Conservation (phyloP, 2,329 filamentous ascomycete species). For the Cytospora mali region DNA sequence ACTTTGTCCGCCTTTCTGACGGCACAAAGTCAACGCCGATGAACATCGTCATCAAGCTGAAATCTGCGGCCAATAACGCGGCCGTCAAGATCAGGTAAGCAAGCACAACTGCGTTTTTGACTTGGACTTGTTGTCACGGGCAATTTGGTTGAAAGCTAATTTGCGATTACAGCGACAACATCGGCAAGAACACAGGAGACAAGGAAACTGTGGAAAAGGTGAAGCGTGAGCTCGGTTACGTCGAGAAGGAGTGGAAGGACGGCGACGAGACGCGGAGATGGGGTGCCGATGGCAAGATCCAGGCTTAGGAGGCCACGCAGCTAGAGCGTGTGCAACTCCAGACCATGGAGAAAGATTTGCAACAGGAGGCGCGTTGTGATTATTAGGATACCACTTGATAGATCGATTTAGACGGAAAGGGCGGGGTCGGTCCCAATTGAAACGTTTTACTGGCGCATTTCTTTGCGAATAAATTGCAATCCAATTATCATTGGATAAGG, state of each 20-base stretch:
- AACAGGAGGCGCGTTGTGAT: constrained; percentile 6
- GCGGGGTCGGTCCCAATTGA: not conserved
- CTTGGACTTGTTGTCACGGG: too few relatives aligned
- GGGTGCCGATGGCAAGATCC: constrained; percentile 56
- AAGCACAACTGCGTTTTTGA: constrained; percentile 27
- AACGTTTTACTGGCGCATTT: not conserved
- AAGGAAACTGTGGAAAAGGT: constrained; percentile 76
- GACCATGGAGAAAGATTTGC: not conserved
- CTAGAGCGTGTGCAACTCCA: not conserved
- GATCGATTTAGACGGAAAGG: constrained; percentile 19
- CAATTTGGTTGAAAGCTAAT: constrained; percentile 37
- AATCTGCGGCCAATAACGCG: constrained; percentile 75
- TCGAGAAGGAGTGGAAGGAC: constrained; percentile 79
- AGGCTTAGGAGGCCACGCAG: constrained; percentile 2
- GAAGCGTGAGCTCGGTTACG: constrained; percentile 83
- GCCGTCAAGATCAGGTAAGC: constrained; percentile 82
- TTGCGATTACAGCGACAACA: constrained; percentile 63
- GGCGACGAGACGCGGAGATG: constrained; percentile 85
- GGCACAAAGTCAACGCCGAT: constrained; percentile 85
- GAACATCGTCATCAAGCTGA: constrained; percentile 98
- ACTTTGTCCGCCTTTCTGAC: constrained; percentile 74
- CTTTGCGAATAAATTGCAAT: too few relatives aligned
- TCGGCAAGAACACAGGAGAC: constrained; percentile 93
- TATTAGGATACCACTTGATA: constrained; percentile 27
- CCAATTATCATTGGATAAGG: too few relatives aligned